These are phyloP conservation scores for Fusarium denticulatum DNA, from an alignment of 2,329 filamentous ascomycete species.

Conservation along the genomic window DNA sequence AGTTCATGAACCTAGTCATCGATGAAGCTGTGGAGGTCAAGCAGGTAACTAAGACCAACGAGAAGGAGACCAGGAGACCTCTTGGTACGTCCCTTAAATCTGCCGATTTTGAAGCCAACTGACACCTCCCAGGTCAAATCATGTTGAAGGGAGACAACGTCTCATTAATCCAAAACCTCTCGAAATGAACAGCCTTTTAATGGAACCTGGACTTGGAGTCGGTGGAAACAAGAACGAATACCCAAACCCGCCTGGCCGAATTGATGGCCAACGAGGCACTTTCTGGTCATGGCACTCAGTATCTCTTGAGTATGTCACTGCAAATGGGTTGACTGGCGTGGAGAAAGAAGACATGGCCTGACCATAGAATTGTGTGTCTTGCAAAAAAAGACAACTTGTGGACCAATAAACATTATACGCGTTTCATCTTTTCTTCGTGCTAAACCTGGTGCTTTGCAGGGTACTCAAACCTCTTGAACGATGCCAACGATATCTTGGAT, in stretches of 20 bases:
- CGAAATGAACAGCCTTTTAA: constrained; percentile 37
- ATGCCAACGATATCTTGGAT: background rate
- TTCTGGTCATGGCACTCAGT: constrained; percentile 20
- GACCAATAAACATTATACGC: constrained; percentile 25
- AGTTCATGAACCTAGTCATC: constrained; percentile 98
- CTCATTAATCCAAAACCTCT: constrained; percentile 75
- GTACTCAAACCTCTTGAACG: background rate
- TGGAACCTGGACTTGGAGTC: constrained; percentile 2
- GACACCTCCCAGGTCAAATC: constrained; percentile 73
- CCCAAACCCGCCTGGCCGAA: constrained; percentile 26
- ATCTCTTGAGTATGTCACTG: constrained; percentile 9
- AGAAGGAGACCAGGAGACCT: constrained; percentile 78
- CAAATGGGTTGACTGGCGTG: constrained; percentile 8
- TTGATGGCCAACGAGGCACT: constrained; percentile 25
- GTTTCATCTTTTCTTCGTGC: background rate
- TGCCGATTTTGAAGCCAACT: background rate
- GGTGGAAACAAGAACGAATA: constrained; percentile 28
- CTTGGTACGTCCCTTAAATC: constrained; percentile 68
- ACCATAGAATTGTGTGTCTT: constrained; percentile 17
- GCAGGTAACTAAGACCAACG: constrained; percentile 80
- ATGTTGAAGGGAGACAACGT: constrained; percentile 90
- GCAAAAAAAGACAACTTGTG: constrained; percentile 12
- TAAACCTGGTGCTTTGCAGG: background rate
- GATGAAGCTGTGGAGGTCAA: constrained; percentile 96
- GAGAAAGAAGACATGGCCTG: constrained; percentile 16